Conservation (phyloP, 1,284 basidiomycete genomes). For the Rugosomyces carneus region DNA sequence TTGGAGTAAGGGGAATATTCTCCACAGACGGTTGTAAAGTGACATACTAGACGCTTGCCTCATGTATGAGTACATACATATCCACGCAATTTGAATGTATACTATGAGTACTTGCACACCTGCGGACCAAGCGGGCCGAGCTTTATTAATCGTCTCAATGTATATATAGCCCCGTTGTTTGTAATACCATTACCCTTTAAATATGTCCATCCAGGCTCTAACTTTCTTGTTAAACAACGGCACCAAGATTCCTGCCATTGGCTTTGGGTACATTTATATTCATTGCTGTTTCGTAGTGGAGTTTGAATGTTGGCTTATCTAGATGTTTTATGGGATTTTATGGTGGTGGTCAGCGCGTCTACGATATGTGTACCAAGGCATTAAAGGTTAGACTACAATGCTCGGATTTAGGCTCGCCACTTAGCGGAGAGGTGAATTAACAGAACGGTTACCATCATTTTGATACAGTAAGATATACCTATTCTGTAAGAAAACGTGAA, state of each 20-base stretch:
- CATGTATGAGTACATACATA: no score
- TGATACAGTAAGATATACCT: constrained; percentile 28
- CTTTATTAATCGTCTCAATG: no score
- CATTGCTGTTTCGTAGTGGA: background rate
- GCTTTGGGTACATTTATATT: constrained; percentile 27
- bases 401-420: background rate
- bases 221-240: constrained; percentile 25
- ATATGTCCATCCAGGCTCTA: background rate
- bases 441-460: constrained; percentile 35
- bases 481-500: background rate
- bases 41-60: no score
- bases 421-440: background rate
- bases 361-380: constrained; percentile 32
- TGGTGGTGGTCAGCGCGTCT: constrained; percentile 29
- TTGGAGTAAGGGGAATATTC: background rate
- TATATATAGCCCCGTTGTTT: no score
- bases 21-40: no score
- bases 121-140: no score
- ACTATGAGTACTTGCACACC: no score
- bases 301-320: background rate
- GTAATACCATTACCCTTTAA: no score
- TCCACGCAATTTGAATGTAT: no score
- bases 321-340: constrained; percentile 38
- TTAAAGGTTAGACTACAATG: constrained; percentile 22
- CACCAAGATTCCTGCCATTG: constrained; percentile 31